Conservation (phyloP, 2,329 filamentous ascomycete species). For the Aureobasidium sp. region DNA sequence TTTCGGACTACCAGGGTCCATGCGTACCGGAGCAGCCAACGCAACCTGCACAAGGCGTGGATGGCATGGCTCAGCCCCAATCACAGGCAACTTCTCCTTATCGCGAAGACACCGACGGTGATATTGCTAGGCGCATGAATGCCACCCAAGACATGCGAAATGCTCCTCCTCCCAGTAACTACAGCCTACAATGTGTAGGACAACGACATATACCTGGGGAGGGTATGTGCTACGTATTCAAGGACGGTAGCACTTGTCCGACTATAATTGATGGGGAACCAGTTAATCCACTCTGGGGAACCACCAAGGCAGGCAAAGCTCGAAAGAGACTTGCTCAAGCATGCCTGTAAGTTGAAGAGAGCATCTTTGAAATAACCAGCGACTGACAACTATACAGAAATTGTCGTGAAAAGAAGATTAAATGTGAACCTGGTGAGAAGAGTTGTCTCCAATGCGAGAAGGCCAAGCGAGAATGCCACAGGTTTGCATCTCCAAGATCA, state of each 20-base stretch:
- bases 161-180: not conserved
- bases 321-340: slow-evolving; percentile 84
- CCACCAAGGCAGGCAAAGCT: slow-evolving; percentile 90
- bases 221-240: slow-evolving; percentile 18
- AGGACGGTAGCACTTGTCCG: slow-evolving; percentile 18
- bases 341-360: slow-evolving; percentile 49
- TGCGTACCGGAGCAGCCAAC: not conserved
- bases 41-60: not conserved
- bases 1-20: not conserved
- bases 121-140: not conserved
- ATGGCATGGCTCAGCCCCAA: not conserved
- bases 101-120: not conserved
- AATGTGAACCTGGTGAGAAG: slow-evolving; percentile 81
- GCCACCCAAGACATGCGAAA: not conserved
- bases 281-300: slow-evolving; percentile 77
- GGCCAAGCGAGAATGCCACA: slow-evolving; percentile 76
- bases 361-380: not conserved
- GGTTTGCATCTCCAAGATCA: slow-evolving; percentile 42
- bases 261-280: slow-evolving; percentile 19
- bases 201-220: slow-evolving; percentile 17
- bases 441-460: slow-evolving; percentile 91
- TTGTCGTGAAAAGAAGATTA: slow-evolving; percentile 95
- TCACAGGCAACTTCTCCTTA: not conserved
- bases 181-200: slow-evolving; percentile 15
- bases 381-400: slow-evolving; percentile 37